Evolutionary conservation across 805 yeast species (phyloP).

Genomic region (Candida qinlingensis): DNA sequence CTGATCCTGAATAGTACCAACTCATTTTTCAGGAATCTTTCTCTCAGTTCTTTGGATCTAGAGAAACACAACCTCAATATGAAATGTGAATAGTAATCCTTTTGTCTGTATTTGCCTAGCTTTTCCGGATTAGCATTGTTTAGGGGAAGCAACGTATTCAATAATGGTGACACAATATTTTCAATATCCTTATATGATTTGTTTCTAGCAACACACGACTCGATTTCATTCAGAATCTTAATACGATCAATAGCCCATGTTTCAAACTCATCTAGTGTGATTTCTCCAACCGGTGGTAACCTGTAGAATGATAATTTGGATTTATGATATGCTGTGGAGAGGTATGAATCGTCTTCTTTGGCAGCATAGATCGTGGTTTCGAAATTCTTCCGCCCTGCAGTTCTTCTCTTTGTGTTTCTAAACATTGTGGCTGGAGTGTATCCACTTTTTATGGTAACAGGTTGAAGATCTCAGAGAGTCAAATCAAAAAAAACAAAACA

Average conservation of each 20-base stretch:
- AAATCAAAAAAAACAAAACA: neutral
- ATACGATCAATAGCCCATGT: slow-evolving; percentile 92
- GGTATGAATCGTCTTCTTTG: slow-evolving; percentile 28
- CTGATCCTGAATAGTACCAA: slow-evolving; percentile 68
- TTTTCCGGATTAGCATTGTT: slow-evolving; percentile 32
- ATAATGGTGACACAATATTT: slow-evolving; percentile 54
- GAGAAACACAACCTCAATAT: slow-evolving; percentile 87
- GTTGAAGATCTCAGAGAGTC: neutral
- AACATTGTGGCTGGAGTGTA: slow-evolving; percentile 39
- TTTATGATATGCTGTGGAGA: slow-evolving; percentile 39
- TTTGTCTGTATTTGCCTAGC: slow-evolving; percentile 47
- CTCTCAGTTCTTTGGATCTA: slow-evolving; percentile 76
- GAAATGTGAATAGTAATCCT: slow-evolving; percentile 90
- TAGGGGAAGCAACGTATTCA: slow-evolving; percentile 63
- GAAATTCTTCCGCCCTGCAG: slow-evolving; percentile 68
- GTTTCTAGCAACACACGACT: slow-evolving; percentile 63
- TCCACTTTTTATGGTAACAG: neutral
- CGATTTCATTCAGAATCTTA: slow-evolving; percentile 78
- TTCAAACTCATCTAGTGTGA: slow-evolving; percentile 90
- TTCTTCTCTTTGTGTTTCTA: slow-evolving; percentile 68
- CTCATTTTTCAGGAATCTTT: slow-evolving; percentile 75
- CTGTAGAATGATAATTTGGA: slow-evolving; percentile 70
- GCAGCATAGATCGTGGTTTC: slow-evolving; percentile 30
- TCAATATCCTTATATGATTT: slow-evolving; percentile 63
- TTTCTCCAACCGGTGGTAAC: slow-evolving; percentile 74